Conservation (phyloP, 192 early-diverging fungal genomes). For the Phlyctochytrium planicorne region DNA sequence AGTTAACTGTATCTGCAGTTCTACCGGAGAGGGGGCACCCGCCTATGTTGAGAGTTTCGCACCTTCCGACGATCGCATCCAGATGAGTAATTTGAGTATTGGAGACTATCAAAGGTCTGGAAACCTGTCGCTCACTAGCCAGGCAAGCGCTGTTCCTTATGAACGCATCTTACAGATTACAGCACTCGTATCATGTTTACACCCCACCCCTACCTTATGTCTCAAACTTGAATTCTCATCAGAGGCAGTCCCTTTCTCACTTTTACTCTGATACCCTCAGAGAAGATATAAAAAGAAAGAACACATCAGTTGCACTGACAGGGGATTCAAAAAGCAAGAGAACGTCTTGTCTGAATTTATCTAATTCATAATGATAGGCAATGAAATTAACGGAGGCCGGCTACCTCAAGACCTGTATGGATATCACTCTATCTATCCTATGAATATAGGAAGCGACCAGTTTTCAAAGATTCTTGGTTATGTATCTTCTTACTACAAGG, state of each 20-base stretch:
- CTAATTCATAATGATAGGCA: too few species aligned
- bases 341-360: too few species aligned
- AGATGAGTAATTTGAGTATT: too few species aligned
- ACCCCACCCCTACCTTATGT: slow-evolving; percentile 67
- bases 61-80: too few species aligned
- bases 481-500: slow-evolving; percentile 81
- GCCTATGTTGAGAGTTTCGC: too few species aligned
- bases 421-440: slow-evolving; percentile 67
- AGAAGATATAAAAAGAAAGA: slow-evolving; percentile 72
- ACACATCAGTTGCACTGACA: slow-evolving; percentile 52
- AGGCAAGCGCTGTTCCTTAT: too few species aligned
- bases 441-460: slow-evolving; percentile 44
- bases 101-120: too few species aligned
- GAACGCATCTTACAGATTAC: too few species aligned
- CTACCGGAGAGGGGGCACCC: too few species aligned
- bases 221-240: slow-evolving; percentile 68
- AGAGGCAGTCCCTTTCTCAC: slow-evolving; percentile 77
- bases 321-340: slow-evolving; percentile 43
- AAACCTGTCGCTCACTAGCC: too few species aligned
- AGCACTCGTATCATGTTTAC: too few species aligned
- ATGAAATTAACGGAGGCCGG: slow-evolving; percentile 43
- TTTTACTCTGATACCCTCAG: slow-evolving; percentile 83
- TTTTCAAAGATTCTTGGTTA: slow-evolving; percentile 56
- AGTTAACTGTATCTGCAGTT: too few species aligned
- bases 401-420: slow-evolving; percentile 72